Conservation (phyloP, 371 early-diverging fungal genomes). For the Chytridium lagenaria region DNA sequence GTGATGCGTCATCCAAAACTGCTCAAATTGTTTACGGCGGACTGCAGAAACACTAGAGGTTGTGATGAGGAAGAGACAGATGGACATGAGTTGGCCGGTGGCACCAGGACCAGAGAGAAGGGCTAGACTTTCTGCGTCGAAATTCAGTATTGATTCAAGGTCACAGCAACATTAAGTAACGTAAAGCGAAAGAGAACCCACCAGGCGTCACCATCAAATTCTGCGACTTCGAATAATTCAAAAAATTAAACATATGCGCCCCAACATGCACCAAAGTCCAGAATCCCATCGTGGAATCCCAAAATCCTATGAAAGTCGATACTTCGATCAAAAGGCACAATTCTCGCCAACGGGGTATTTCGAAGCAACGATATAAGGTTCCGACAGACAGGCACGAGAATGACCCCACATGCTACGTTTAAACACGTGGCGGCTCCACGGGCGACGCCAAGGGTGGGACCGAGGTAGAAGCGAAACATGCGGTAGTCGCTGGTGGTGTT, state of each 20-base stretch:
- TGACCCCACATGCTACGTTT: constrained; percentile 70
- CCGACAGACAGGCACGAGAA: constrained; percentile 82
- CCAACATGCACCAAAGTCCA: constrained; percentile 74
- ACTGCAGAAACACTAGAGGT: constrained; percentile 66
- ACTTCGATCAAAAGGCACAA: constrained; percentile 82
- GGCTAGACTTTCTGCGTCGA: constrained; percentile 35
- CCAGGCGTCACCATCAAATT: neutral
- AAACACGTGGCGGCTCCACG: constrained; percentile 65
- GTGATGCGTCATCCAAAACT: constrained; percentile 87
- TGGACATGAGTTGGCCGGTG: constrained; percentile 78
- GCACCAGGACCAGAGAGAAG: constrained; percentile 74
- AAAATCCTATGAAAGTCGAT: constrained; percentile 80
- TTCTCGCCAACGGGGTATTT: constrained; percentile 67
- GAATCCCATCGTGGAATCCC: constrained; percentile 73
- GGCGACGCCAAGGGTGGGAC: constrained; percentile 53
- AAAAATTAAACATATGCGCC: constrained; percentile 79
- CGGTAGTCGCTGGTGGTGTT: constrained; percentile 39
- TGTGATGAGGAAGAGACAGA: constrained; percentile 72
- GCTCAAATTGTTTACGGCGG: constrained; percentile 71
- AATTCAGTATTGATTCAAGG: neutral
- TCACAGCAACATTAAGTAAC: neutral
- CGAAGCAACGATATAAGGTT: constrained; percentile 75
- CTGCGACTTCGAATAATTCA: constrained; percentile 20
- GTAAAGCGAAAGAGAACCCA: too few relatives aligned
- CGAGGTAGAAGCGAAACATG: constrained; percentile 45